Base-by-base conservation (phyloP, 768 basidiomycete species). In the Pleurotus cornucopiae region DNA sequence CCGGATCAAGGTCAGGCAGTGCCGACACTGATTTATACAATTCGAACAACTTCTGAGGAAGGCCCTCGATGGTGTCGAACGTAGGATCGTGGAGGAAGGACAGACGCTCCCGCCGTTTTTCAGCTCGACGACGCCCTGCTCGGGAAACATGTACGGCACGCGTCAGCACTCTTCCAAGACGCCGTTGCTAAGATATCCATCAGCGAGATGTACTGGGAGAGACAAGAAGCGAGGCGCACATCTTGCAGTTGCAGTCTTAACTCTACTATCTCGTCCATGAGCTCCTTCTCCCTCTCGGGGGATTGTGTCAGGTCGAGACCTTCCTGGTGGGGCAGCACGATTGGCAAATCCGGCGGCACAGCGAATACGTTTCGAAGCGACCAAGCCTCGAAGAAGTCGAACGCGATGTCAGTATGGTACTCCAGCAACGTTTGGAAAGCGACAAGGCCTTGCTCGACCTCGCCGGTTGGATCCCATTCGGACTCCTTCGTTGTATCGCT, bases 321-420 rank as follows among this genome's bases (percentile, higher is more conserved):
- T 51, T 78, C 77, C 56, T 95, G 93, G 64, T 91, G 90, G 2
- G 88, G 88, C 3, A 85, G 77, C 12, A 92, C 83, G 30, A 92
- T 72, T 0, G 85, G 85, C 34, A 91, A 63, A 58, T 85, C 83
- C 2, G 80, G 75, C 0, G 86, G 82, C 13, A 94, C 78, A 51
- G 84, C 81, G 63, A 96, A 96, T 56, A 94, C 88, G 69, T 96
- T 97, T 41, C 92, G 76, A 64, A 94, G 68, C 9, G 84, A 86
- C 93, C 94, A 96, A 0, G 85, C 86, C 70, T 94, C 93, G 63
- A 97, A 91, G 65, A 88, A 89, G 67, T 97, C 94, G 58, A 95
- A 91, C 0, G 93, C 94, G 45, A 91, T 80, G 64, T 97, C 94
- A 44, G 90, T 86, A 61, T 94, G 93, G 54, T 84, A 84, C 64